Percentiles rank a stretch among this genome's conserved stretches.
phyloP scores from a whole-genome alignment of 306 rosid species.

The Purshia tridentata region DNA sequence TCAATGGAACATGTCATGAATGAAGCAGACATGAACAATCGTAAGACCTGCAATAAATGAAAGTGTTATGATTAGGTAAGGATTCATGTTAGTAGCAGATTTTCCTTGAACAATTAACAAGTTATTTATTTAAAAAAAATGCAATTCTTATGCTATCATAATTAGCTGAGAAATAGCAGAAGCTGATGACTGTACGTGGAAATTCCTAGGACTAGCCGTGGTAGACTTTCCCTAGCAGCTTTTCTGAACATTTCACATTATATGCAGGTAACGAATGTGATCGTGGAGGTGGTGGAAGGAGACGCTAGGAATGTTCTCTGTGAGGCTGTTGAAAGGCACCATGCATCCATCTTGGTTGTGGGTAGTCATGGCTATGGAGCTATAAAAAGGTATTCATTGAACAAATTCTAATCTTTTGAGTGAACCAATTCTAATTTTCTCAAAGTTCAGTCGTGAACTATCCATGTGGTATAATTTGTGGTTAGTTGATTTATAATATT shows the following conservation, averaged over 20 bases:
- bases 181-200: background rate
- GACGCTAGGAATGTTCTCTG: constrained; percentile 79
- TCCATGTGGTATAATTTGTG: background rate
- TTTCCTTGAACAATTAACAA: too few relatives aligned
- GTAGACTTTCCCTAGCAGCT: background rate
- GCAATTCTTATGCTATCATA: too few relatives aligned
- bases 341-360: constrained; percentile 65
- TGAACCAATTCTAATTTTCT: background rate
- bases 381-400: constrained; percentile 23
- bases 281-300: constrained; percentile 59
- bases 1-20: too few relatives aligned
- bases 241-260: background rate
- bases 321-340: constrained; percentile 63
- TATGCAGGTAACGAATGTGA: constrained; percentile 39
- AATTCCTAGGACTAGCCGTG: background rate
- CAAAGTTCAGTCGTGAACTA: background rate
- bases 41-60: too few relatives aligned
- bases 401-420: background rate
- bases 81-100: too few relatives aligned
- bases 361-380: constrained; percentile 85
- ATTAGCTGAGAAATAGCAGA: too few relatives aligned
- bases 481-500: background rate
- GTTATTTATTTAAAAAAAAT: too few relatives aligned
- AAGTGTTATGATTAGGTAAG: too few relatives aligned
- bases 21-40: too few relatives aligned